phyloP scores from a whole-genome alignment of 108 stramenopile genomes.

The Pseudonitzschia delicatissima region DNA sequence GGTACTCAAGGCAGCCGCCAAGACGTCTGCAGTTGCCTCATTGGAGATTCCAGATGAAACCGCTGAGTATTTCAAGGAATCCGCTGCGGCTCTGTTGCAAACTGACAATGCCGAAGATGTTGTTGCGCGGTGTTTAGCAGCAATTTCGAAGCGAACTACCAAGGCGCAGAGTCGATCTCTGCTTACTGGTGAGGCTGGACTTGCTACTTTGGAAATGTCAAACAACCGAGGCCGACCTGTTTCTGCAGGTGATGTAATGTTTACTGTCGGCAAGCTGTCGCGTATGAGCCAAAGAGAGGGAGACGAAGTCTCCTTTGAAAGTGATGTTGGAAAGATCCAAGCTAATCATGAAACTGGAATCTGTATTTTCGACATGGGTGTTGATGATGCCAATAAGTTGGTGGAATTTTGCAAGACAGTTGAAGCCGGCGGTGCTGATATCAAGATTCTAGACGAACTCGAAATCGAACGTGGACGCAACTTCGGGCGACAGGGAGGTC shows the following conservation, averaged over 20 bases:
- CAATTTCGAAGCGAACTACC: conserved; percentile 70
- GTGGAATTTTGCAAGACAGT: conserved; percentile 75
- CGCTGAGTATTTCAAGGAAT: conserved; percentile 71
- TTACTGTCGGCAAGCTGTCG: conserved; percentile 78
- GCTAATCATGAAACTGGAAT: conserved; percentile 59
- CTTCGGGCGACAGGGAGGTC: conserved; percentile 56
- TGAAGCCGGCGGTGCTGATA: conserved; percentile 70
- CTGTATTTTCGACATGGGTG: conserved; percentile 83
- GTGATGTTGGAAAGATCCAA: conserved; percentile 84
- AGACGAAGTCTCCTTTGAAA: conserved; percentile 64
- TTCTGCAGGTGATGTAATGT: conserved; percentile 83
- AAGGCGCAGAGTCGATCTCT: conserved; percentile 72
- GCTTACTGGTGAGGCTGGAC: conserved; percentile 80
- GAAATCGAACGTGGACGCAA: conserved; percentile 72
- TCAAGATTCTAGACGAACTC: conserved; percentile 66
- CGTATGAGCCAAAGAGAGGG: conserved; percentile 65
- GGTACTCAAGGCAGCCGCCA: conserved; percentile 78
- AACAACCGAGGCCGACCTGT: conserved; percentile 57
- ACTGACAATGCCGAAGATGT: conserved; percentile 45
- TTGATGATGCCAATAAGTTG: conserved; percentile 80
- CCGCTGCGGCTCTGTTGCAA: conserved; percentile 62
- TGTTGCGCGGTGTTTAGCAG: conserved; percentile 86
- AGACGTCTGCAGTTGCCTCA: conserved; percentile 81
- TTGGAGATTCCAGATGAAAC: conserved; percentile 73
- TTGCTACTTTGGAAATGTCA: conserved; percentile 78